Evolutionary conservation across 2,329 filamentous ascomycete species (phyloP), one percentile per base, ranked within the genome.

Genomic region (Atkinsonella hypoxylon): DNA sequence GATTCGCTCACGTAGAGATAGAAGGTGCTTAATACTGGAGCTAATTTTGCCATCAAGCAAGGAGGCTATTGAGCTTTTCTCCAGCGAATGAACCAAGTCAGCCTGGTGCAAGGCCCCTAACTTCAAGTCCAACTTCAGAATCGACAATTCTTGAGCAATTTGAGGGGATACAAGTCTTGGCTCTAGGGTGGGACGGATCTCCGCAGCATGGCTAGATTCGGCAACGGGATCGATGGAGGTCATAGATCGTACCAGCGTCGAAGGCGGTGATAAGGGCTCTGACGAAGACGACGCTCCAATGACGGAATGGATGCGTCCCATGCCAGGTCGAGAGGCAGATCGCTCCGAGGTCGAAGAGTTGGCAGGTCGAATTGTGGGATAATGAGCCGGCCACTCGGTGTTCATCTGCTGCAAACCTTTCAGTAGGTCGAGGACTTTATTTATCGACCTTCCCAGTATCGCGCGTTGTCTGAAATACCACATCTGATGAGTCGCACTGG

Each of bases 401-500:
- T 98, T 98, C 77, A 88, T 93, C 55, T 90, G 78, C 67, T 95
- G 90, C 51, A 98, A 77, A 53, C 81, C 81, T 65, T 85, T 84
- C 56, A 98, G 71, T 2, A 89, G 81, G 53, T 96, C 89, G 52
- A 96, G 81, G 9, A 90, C 91, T 58, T 83, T 81, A 61, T 83
- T 87, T 63, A 98, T 96, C 13, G 89, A 86, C 53, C 90, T 85
- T 42, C 82, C 88, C n/a, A 98, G 79, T 32, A 87, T 82, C 6
- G 83, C 87, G 53, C 90, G 83, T 65, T 97, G 95, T 61, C 89
- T 82, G 67, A 97, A 97, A 70, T 95, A 96, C 75, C 87, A 88
- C 57, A 97, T 78, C 70, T 97, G 93, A 62, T 95, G 85, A 46
- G 96, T 82, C 67, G 95, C 88, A 62, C 85, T 87, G 38, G 88